These are phyloP conservation scores for Wallacemonas sp. DNA, from an alignment of 208 protist genomes.

Conservation along the genomic window DNA sequence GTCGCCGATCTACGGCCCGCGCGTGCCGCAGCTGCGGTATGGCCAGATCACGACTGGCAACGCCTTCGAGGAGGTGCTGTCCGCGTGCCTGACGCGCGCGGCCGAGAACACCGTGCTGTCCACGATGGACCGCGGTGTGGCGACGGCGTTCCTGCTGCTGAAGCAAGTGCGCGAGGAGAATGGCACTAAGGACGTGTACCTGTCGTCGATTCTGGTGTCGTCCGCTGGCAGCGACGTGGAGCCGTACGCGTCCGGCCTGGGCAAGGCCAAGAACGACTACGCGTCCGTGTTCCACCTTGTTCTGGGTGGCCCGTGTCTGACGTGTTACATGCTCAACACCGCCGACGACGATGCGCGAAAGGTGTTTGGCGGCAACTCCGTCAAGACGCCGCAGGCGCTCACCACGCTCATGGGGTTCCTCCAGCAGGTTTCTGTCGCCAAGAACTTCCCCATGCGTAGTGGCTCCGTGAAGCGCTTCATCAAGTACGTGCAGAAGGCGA, in stretches of 20 bases:
- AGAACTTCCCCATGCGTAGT: conserved; percentile 77
- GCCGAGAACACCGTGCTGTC: conserved; percentile 44
- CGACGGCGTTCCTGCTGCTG: conserved; percentile 53
- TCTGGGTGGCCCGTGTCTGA: conserved; percentile 65
- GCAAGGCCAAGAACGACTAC: conserved; percentile 50
- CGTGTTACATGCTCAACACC: conserved; percentile 74
- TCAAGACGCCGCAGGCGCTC: conserved; percentile 19
- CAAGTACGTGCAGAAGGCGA: conserved; percentile 58
- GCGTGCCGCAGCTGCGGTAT: conserved; percentile 63
- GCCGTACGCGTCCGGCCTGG: conserved; percentile 54
- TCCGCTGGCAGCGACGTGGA: conserved; percentile 53
- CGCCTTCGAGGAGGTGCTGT: conserved; percentile 60
- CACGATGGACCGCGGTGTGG: conserved; percentile 45
- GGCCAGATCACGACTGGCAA: conserved; percentile 37
- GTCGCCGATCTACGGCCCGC: conserved; percentile 79
- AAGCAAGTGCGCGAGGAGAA: conserved; percentile 56
- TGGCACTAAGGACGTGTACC: conserved; percentile 64
- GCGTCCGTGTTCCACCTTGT: conserved; percentile 71
- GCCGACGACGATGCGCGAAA: conserved; percentile 43
- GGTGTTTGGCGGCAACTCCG: conserved; percentile 3
- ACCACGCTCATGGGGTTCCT: conserved; percentile 46
- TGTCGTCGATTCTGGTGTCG: conserved; percentile 70
- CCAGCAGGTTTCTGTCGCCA: conserved; percentile 37
- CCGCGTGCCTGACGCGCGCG: conserved; percentile 41
- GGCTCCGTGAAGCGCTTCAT: conserved; percentile 81